A percentile compares a stretch with the other conserved stretches of the same genome.
Conservation (phyloP, 208 protist genomes). For the Leishmania lainsoni region DNA sequence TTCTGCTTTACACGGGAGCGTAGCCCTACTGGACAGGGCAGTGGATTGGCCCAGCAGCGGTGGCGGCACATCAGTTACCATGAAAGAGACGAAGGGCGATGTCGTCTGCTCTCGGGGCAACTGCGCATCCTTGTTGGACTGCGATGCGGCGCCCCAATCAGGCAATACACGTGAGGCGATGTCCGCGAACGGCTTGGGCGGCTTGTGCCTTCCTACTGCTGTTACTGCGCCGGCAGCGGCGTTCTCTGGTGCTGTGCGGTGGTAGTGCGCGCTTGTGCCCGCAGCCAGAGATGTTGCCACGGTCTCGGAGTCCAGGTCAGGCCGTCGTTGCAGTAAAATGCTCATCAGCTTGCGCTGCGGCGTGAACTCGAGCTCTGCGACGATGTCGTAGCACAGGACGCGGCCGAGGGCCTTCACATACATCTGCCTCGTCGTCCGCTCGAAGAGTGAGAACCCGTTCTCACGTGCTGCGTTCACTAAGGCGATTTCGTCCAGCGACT, state of each 20-base stretch:
- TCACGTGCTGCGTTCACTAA: slow-evolving; percentile 77
- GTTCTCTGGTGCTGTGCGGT: slow-evolving; percentile 15
- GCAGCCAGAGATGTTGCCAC: slow-evolving; percentile 21
- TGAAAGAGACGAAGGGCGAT: neutral
- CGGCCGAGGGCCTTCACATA: slow-evolving; percentile 61
- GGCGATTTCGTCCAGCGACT: slow-evolving; percentile 94
- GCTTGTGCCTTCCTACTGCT: neutral
- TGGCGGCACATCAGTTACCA: neutral
- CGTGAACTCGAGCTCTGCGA: slow-evolving; percentile 84
- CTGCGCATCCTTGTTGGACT: neutral
- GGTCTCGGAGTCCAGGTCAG: slow-evolving; percentile 37
- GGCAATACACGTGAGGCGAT: neutral
- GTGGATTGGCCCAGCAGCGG: neutral
- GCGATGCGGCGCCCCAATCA: neutral
- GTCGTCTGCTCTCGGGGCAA: neutral
- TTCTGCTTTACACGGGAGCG: neutral
- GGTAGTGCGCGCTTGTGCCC: slow-evolving; percentile 36
- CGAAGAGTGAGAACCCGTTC: slow-evolving; percentile 78
- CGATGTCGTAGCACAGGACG: slow-evolving; percentile 80
- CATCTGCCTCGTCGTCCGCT: slow-evolving; percentile 68
- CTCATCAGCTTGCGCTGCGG: slow-evolving; percentile 88
- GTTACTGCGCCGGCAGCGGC: neutral
- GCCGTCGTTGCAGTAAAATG: slow-evolving; percentile 65
- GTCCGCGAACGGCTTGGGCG: neutral
- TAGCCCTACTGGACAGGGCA: neutral